Conservation (phyloP, 2,329 filamentous ascomycete species). For the Eutypa lata region DNA sequence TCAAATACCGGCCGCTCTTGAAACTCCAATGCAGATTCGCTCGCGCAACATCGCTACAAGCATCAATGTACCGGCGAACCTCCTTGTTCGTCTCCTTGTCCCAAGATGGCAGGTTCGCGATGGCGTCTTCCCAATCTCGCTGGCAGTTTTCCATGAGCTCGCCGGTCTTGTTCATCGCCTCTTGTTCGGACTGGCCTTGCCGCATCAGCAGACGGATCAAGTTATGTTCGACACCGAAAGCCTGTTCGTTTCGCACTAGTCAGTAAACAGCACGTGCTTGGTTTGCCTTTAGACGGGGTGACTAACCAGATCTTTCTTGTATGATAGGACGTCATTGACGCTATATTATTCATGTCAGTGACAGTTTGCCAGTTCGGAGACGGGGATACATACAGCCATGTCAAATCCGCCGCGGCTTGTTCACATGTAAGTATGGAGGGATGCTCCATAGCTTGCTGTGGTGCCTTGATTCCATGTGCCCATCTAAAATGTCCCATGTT, state of each 20-base stretch:
- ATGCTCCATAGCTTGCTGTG: not conserved
- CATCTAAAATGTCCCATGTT: not conserved
- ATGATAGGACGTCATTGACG: not conserved
- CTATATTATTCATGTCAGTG: not conserved
- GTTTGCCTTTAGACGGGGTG: too few relatives aligned
- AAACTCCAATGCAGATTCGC: not conserved
- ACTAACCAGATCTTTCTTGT: conserved; percentile 1
- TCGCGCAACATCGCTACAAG: not conserved
- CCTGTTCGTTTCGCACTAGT: not conserved
- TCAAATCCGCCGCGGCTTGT: not conserved
- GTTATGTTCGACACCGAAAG: conserved; percentile 1
- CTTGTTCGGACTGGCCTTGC: not conserved
- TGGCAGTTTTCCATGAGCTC: not conserved
- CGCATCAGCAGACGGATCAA: not conserved
- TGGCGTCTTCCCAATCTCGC: not conserved
- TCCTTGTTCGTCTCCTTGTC: not conserved
- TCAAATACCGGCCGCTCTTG: too few relatives aligned
- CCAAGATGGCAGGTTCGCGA: not conserved
- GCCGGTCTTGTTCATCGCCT: not conserved
- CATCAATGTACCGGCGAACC: not conserved
- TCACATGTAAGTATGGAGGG: not conserved
- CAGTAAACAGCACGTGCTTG: too few relatives aligned
- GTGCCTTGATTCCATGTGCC: not conserved
- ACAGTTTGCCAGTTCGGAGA: too few relatives aligned
- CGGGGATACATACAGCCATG: not conserved